Conservation (phyloP, 2,329 filamentous ascomycete genomes). For the Gaeumannomyces sp. region DNA sequence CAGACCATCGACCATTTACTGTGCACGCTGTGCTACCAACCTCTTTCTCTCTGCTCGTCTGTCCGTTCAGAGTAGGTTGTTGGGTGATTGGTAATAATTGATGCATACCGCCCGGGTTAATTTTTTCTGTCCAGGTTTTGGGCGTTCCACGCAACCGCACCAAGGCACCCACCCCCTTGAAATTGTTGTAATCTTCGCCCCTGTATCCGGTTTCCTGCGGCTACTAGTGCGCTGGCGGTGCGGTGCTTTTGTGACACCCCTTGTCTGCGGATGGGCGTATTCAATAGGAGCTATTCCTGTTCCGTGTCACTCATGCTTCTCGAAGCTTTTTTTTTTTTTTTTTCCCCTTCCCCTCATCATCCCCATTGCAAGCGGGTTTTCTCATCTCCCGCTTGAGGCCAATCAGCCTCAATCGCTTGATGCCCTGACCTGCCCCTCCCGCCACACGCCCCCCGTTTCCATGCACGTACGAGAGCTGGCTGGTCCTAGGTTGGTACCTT, state of each 20-base stretch:
- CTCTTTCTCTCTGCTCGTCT: neutral
- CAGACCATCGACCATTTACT: neutral
- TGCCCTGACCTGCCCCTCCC: neutral
- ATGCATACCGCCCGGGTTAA: neutral
- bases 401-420: neutral
- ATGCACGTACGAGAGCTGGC: neutral
- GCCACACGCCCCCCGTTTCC: neutral
- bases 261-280: neutral
- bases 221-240: too few relatives aligned
- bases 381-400: neutral
- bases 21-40: neutral
- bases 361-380: neutral
- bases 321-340: conserved; percentile 5
- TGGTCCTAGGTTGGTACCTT: neutral
- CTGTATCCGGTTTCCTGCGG: neutral
- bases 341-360: neutral
- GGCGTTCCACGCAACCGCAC: neutral
- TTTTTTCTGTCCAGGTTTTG: neutral
- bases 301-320: neutral
- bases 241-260: conserved; percentile 3
- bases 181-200: neutral
- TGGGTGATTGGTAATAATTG: neutral
- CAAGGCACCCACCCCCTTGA: neutral
- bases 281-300: neutral
- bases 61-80: neutral